Base-by-base conservation (phyloP, 768 basidiomycete genomes). In the Kwoniella sp. region DNA sequence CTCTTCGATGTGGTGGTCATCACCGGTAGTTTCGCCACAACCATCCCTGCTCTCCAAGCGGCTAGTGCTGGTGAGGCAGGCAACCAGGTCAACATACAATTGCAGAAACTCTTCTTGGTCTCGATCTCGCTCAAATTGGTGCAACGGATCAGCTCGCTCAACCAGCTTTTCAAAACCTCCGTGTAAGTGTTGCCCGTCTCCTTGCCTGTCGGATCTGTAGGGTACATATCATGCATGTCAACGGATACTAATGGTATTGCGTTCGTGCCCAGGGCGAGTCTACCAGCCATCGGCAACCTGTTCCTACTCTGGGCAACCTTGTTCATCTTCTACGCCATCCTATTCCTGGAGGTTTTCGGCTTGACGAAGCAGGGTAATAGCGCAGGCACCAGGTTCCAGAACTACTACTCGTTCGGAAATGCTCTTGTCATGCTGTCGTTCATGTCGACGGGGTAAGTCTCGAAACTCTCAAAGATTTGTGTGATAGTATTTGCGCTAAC, bases 151-250 rank as follows among this genome's bases (percentile, higher is more conserved):
- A 88, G 91, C 74, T 87, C 87, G 67, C 83, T 98, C 67, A 97
- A 97, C 74, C 92, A 94, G 82, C 84, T 98, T 20, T 97, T 97
- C 86, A 97, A 97, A 83, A 96, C 93, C 20, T 90, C 91, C 4
- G 86, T 91, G 92, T 95, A 84, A 56, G 93, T 84, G 9, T 3
- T 13, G 11, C 26, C 12, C 45, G 29, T 23, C 58, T 23, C 3
- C 30, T 25, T 13, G 17, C n/a, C n/a, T n/a, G n/a, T n/a, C n/a
- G n/a, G n/a, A n/a, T n/a, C n/a, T n/a, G n/a, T n/a, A n/a, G n/a
- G n/a, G n/a, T n/a, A n/a, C n/a, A n/a, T n/a, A n/a, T n/a, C 61
- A 54, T 47, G 38, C 52, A n/a, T 45, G 34, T 37, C 37, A 23
- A 23, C 63, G n/a, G 59, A 48, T 48, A n/a, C 55, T 29, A 59